Evolutionary conservation across 768 basidiomycete genomes (phyloP).

Genomic region (Neoboletus subvelutipes): DNA sequence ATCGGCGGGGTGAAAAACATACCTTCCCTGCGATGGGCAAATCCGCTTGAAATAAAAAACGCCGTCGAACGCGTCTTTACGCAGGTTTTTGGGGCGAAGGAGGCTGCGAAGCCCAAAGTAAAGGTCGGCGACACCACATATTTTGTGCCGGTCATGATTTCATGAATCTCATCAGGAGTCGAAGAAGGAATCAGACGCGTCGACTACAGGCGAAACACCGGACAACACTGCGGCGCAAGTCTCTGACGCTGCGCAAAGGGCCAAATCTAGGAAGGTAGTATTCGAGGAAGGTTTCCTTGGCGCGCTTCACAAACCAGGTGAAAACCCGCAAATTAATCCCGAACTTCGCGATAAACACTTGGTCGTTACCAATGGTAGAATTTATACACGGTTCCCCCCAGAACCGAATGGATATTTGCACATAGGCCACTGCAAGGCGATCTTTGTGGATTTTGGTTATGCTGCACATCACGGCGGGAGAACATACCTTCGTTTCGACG

Average conservation of each 20-base stretch:
- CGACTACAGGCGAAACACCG: constrained; percentile 3
- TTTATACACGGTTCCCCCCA: constrained; percentile 96
- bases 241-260: constrained; percentile 36
- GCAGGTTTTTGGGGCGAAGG: constrained; percentile 72
- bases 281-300: constrained; percentile 97
- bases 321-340: constrained; percentile 82
- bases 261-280: constrained; percentile 54
- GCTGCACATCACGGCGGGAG: constrained; percentile 91
- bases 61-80: constrained; percentile 69
- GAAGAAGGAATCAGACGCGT: constrained; percentile 42
- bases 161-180: constrained; percentile 38
- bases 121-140: constrained; percentile 45
- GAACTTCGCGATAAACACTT: constrained; percentile 81
- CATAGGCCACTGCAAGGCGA: constrained; percentile 97
- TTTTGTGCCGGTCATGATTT: background rate
- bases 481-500: constrained; percentile 94
- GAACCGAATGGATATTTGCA: constrained; percentile 98
- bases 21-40: constrained; percentile 77
- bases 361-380: constrained; percentile 72
- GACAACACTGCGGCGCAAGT: constrained; percentile 29
- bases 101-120: constrained; percentile 58
- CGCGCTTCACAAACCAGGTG: constrained; percentile 88
- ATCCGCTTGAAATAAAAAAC: constrained; percentile 80
- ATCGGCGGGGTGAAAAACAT: constrained; percentile 62
- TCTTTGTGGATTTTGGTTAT: constrained; percentile 98